Evolutionary conservation across 352 stramenopile species (phyloP).

Genomic region (Saprolegnia diclina): DNA sequence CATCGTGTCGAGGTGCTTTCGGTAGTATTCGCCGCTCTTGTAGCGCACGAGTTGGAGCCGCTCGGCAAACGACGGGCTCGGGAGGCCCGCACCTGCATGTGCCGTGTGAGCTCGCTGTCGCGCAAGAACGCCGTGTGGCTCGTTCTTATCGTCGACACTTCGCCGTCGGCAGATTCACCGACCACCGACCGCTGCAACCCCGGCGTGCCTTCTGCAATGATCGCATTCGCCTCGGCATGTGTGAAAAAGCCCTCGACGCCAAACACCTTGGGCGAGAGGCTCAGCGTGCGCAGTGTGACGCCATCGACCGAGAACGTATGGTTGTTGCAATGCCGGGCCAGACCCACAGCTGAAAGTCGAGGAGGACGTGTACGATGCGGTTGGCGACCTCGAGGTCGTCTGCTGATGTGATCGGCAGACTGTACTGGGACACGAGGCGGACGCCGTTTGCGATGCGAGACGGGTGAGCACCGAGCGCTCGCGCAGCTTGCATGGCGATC

Average conservation of each 20-base stretch:
- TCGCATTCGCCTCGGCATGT: conserved; percentile 46
- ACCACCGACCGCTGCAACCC: conserved; percentile 59
- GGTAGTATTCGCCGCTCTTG: conserved; percentile 72
- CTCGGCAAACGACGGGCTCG: conserved; percentile 57
- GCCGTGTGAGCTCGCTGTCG: conserved; percentile 59
- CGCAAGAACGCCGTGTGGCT: conserved; percentile 75
- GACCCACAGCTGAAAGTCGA: conserved; percentile 79
- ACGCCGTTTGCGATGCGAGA: conserved; percentile 63
- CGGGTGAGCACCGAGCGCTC: conserved; percentile 54
- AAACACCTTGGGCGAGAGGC: conserved; percentile 61
- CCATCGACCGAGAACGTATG: conserved; percentile 62
- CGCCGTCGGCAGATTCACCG: conserved; percentile 47
- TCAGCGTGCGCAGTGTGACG: conserved; percentile 60
- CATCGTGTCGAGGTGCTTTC: conserved; percentile 73
- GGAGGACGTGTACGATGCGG: conserved; percentile 64
- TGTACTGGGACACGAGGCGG: conserved; percentile 69
- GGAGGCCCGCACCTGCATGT: conserved; percentile 65
- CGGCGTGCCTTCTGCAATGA: conserved; percentile 49
- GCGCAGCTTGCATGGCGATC: conserved; percentile 33
- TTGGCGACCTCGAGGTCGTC: conserved; percentile 43
- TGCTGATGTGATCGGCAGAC: conserved; percentile 42
- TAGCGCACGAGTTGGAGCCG: conserved; percentile 75
- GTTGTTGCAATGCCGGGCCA: conserved; percentile 69
- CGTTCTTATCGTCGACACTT: conserved; percentile 58
- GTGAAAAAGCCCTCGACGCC: conserved; percentile 66